Evolutionary conservation across 2,329 filamentous ascomycete genomes (phyloP).

Genomic region (Claviceps fusiformis): DNA sequence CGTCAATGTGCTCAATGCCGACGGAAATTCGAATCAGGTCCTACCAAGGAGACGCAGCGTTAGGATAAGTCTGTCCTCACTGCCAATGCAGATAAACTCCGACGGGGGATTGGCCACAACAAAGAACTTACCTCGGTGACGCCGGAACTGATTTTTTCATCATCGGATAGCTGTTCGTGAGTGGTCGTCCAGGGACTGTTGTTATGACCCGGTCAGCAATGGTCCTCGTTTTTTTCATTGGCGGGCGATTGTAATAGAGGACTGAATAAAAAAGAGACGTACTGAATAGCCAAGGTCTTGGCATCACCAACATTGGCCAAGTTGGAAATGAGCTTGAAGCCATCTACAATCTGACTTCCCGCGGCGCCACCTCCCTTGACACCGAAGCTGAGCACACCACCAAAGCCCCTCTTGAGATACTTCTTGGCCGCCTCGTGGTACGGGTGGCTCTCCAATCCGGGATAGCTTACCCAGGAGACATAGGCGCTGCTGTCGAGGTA

Average conservation of each 20-base stretch:
- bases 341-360: constrained; percentile 79
- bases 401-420: constrained; percentile 74
- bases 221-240: background rate
- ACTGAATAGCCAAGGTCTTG: constrained; percentile 86
- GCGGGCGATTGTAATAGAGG: background rate
- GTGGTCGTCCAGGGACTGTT: constrained; percentile 74
- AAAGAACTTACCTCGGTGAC: constrained; percentile 51
- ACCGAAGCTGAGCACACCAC: constrained; percentile 85
- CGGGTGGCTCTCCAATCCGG: constrained; percentile 68
- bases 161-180: constrained; percentile 76
- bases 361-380: constrained; percentile 78
- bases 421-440: constrained; percentile 72
- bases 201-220: too few species aligned
- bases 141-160: constrained; percentile 69
- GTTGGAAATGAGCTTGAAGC: constrained; percentile 90
- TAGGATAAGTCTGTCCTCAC: background rate
- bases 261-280: constrained; percentile 6
- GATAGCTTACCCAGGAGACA: constrained; percentile 90
- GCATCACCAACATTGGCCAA: constrained; percentile 92
- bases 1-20: constrained; percentile 91
- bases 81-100: background rate
- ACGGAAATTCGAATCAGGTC: constrained; percentile 92
- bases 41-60: constrained; percentile 20
- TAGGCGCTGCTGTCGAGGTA: constrained; percentile 75
- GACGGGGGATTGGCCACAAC: too few species aligned